Base-by-base conservation (phyloP, 2,329 filamentous ascomycete genomes). In the Talaromyces funiculosus region DNA sequence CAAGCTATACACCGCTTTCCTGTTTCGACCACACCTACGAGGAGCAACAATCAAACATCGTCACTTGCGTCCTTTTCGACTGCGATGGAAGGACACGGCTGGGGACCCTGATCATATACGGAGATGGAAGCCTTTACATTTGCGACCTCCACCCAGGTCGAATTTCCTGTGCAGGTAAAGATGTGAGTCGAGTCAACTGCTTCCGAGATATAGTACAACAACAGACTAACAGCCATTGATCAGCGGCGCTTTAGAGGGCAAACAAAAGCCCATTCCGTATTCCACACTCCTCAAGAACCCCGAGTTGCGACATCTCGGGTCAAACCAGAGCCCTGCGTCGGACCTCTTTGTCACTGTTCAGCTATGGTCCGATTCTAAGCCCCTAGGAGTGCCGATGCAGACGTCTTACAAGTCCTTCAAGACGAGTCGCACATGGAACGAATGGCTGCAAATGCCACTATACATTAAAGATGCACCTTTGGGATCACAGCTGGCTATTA, bases 121-220 rank as follows among this genome's bases (percentile, higher is more conserved):
- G 35, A 40, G 45, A 97, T 97, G 91, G 94, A 99, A 77, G 89
- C 92, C 57, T 97, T 96, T 77, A 96, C 92, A 31, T 97, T 97
- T 79, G 92, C 91, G 67, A 90, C 87, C 71, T 96, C 94, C 62
- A 89, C 91, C 66, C 86, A 90, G 74, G 82, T 97, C 67, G 83
- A 91, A 67, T 84, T 92, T 65, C 86, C 89, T 20, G 80, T 87
- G 58, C 80, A 81, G 67, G 77, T 87, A 64, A 85, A 83, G 75
- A 84, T 88, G 85, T 87, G 77, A 53, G 61, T 33, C 51, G 7
- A 10, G 35, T 26, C 29, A 22, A 42, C 38, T 51, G 7, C 20
- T 20, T n/a, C 49, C 31, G 31, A 55, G 33, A 35, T 24, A 24
- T 18, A 22, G 14, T 60, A 43, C 7, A 18, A 59, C 67, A 49